A percentile compares a stretch with the other conserved stretches of the same genome.
Evolutionary conservation across 202 grass and related monocot species (phyloP).

Genomic region (Setaria italica): DNA sequence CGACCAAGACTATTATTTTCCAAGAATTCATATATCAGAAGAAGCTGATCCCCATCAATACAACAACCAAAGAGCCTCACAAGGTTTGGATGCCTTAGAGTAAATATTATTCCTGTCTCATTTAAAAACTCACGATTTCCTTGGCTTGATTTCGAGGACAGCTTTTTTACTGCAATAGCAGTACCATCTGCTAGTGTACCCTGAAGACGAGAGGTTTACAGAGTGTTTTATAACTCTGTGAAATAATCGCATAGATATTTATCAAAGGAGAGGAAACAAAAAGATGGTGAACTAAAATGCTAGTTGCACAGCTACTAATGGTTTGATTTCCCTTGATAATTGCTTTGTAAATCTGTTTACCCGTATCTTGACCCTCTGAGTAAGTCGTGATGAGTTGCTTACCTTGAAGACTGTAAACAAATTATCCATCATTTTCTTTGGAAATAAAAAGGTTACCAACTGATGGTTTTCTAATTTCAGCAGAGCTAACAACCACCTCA

Average conservation of each 20-base stretch:
- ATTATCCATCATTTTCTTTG: neutral
- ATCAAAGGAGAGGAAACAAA: neutral
- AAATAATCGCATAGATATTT: neutral
- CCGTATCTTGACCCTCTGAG: conserved; percentile 15
- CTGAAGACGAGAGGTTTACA: conserved; percentile 46
- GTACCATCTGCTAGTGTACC: conserved; percentile 70
- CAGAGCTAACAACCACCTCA: neutral
- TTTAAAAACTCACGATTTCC: conserved; percentile 87
- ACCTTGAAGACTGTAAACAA: neutral
- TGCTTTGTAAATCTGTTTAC: conserved; percentile 16
- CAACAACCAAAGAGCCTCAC: conserved; percentile 67
- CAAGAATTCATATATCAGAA: conserved; percentile 66
- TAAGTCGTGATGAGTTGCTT: neutral
- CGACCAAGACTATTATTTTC: conserved; percentile 84
- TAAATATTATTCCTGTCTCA: conserved; percentile 89
- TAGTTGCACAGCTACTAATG: neutral
- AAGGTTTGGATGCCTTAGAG: conserved; percentile 80
- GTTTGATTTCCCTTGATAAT: neutral
- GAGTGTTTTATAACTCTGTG: conserved; percentile 19
- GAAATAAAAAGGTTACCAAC: neutral
- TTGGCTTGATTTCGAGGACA: conserved; percentile 55
- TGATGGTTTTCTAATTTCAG: conserved; percentile 5
- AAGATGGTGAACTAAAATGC: neutral
- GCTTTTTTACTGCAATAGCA: conserved; percentile 74
- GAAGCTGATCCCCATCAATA: conserved; percentile 37